Conservation (phyloP, 257 asterid genomes). For the Gynochthodes officinalis region DNA sequence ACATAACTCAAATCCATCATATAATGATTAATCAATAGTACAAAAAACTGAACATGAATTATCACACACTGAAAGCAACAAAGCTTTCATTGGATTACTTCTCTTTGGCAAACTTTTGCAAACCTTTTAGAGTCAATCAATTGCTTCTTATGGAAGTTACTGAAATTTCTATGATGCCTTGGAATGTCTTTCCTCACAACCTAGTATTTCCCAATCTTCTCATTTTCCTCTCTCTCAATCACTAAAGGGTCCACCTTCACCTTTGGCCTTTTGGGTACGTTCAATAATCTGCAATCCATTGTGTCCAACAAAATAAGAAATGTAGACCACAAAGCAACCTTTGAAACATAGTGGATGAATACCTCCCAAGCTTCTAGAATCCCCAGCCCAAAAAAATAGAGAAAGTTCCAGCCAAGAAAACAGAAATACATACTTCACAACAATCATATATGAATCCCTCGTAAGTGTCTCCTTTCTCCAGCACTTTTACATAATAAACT, state of each 20-base stretch:
- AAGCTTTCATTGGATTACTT: slow-evolving; percentile 42
- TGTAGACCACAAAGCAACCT: not conserved
- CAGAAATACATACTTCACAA: too few species aligned
- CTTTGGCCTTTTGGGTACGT: slow-evolving; percentile 73
- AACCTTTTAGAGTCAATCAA: slow-evolving; percentile 79
- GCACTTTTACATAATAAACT: slow-evolving; percentile 82
- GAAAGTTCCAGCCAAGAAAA: not conserved
- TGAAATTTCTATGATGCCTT: slow-evolving; percentile 70
- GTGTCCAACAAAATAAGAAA: slow-evolving; percentile 15
- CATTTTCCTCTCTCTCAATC: slow-evolving; percentile 83
- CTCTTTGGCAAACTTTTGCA: slow-evolving; percentile 88
- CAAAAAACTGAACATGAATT: too few species aligned
- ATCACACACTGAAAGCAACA: too few species aligned
- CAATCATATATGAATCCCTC: too few species aligned
- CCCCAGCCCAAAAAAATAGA: not conserved
- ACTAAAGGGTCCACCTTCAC: slow-evolving; percentile 75
- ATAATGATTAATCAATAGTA: too few species aligned
- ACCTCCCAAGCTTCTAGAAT: not conserved
- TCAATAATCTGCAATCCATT: slow-evolving; percentile 77
- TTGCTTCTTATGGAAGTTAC: slow-evolving; percentile 69
- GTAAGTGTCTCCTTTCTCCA: slow-evolving; percentile 95
- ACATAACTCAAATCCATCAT: too few species aligned
- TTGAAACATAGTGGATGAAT: not conserved
- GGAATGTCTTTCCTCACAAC: slow-evolving; percentile 86
- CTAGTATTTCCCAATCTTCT: slow-evolving; percentile 71